Evolutionary conservation across 257 asterid genomes (phyloP), one percentile per base, ranked within the genome.

Genomic region (Ocimum tenuiflorum): DNA sequence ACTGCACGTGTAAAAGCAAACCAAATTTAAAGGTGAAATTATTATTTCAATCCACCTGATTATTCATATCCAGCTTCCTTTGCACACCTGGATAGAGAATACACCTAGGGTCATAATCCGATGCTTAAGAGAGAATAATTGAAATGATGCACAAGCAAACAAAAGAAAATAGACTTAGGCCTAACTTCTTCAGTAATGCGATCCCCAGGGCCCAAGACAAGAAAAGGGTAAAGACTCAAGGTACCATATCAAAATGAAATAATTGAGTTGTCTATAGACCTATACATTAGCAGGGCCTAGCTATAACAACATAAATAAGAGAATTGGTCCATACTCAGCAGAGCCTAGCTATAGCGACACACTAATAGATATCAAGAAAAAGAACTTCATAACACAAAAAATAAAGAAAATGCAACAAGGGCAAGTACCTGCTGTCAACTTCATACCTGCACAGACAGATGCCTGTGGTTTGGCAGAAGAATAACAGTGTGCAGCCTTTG

Each of bases 1-100:
- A 15, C 11, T 46, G 58, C 45, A 17, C n/a, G 1, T 19, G 38
- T 36, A 22, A 48, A 68, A 41, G 67, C 3, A 52, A 12, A 23
- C 10, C 45, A 19, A 39, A 46, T 56, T 8, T 36, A 5, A 50
- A 56, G 19, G 62, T 15, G 46, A 0, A 63, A 66, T 48, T 6
- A 14, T 36, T 39, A 52, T 61, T 29, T 23, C 31, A 13, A 50
- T 54, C 7, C 45, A 82, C 97, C 91, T 81, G 88, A 73, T 76
- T 69, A 74, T 77, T 88, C 91, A 83, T 68, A 76, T 86, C 90
- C 87, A 86, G 71, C 85, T 88, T 86, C 85, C 94, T 82, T 65
- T 83, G 96, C 24, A 82, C 95, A 65, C 87, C 96, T 88, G 86
- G 36, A 18, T 8, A 70, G 64, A 65, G 41, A 77, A 58, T 52